Evolutionary conservation across 257 asterid species (phyloP).

Genomic region (Rehmannia glutinosa): DNA sequence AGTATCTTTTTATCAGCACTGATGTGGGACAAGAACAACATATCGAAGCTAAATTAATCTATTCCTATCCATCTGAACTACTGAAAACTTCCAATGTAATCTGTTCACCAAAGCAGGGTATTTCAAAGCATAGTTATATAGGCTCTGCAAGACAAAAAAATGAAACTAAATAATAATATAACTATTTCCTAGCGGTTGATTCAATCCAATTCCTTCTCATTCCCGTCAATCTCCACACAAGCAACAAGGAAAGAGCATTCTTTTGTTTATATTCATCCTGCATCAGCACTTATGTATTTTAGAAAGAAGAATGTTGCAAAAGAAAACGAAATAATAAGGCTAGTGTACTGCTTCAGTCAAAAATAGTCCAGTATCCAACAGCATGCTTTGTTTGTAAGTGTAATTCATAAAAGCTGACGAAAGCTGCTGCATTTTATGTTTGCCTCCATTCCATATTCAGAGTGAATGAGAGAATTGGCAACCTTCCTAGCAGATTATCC

Average conservation of each 20-base stretch:
- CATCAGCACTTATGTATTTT: background rate
- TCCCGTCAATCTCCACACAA: background rate
- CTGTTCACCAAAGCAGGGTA: background rate
- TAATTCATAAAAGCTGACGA: background rate
- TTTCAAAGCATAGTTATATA: background rate
- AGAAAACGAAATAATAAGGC: background rate
- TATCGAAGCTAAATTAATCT: background rate
- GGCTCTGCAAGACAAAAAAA: background rate
- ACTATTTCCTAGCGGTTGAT: background rate
- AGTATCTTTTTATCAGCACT: background rate
- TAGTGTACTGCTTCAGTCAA: background rate
- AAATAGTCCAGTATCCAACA: background rate
- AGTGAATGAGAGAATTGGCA: background rate
- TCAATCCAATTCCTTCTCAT: background rate
- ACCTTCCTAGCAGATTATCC: background rate
- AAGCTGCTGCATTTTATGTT: background rate
- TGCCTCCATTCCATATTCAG: background rate
- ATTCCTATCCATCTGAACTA: background rate
- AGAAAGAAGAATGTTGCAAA: background rate
- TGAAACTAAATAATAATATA: background rate
- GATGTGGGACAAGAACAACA: background rate
- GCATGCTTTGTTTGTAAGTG: constrained; percentile 12
- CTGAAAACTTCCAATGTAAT: background rate
- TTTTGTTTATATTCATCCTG: background rate
- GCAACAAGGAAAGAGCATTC: too few species aligned